phyloP scores from a whole-genome alignment of 1,284 basidiomycete species.

The Trametes versicolor region DNA sequence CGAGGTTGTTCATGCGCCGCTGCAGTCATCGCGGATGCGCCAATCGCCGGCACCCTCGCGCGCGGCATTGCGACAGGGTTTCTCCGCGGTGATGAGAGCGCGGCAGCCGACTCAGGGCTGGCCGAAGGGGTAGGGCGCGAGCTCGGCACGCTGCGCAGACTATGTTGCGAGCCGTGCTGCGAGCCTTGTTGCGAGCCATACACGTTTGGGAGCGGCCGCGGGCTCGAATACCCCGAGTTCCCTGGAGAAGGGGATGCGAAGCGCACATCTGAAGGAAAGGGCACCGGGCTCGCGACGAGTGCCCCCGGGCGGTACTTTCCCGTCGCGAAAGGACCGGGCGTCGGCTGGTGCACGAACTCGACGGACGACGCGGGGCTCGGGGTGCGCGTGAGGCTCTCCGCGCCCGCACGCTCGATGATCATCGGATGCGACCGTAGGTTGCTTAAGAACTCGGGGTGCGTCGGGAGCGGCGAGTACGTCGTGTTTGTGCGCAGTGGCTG shows the following conservation, averaged over 20 bases:
- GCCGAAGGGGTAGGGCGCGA: constrained; percentile 14
- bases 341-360: constrained; percentile 20
- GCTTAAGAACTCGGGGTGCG: constrained; percentile 32
- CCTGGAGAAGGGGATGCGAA: constrained; percentile 25
- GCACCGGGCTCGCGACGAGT: constrained; percentile 18
- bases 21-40: constrained; percentile 12
- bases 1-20: constrained; percentile 1
- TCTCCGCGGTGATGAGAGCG: constrained; percentile 24
- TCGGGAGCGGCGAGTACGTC: constrained; percentile 29
- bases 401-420: constrained; percentile 26
- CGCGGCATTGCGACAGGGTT: constrained; percentile 23
- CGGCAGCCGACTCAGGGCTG: constrained; percentile 24
- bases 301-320: not conserved
- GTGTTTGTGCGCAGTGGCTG: constrained; percentile 22
- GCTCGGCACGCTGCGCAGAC: constrained; percentile 23
- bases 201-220: constrained; percentile 29
- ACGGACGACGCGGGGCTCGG: constrained; percentile 31
- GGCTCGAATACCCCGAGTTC: constrained; percentile 19
- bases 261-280: constrained; percentile 26
- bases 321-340: not conserved
- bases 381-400: constrained; percentile 12
- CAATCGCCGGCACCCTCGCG: constrained; percentile 28
- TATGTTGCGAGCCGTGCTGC: constrained; percentile 21
- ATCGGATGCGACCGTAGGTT: constrained; percentile 31
- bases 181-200: too few species aligned